Conservation (phyloP, 345 rosid species). For the Psidium guajava region DNA sequence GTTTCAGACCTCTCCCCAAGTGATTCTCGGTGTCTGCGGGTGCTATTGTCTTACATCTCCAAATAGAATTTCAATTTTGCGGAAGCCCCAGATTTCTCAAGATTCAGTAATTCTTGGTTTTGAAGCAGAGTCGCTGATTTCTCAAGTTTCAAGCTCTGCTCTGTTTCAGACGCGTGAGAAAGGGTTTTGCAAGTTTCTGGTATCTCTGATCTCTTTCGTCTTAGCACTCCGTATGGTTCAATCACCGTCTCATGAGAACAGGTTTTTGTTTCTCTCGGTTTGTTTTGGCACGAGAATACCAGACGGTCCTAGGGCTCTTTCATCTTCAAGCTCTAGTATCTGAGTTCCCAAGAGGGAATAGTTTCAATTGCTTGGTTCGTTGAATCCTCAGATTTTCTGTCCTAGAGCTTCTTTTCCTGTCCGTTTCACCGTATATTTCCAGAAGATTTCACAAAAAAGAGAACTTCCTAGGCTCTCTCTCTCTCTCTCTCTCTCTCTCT, state of each 20-base stretch:
- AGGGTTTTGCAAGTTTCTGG: not conserved
- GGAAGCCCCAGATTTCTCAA: not conserved
- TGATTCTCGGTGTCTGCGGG: no score
- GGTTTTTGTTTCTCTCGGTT: not conserved
- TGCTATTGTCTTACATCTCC: not conserved
- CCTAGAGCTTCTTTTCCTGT: no score
- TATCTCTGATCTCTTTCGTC: not conserved
- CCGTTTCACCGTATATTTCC: no score
- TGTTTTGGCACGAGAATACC: not conserved
- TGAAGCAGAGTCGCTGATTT: not conserved
- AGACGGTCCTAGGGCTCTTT: no score
- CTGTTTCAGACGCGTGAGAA: not conserved
- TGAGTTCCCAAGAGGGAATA: no score
- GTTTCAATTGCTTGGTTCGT: no score
- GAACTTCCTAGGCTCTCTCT: no score
- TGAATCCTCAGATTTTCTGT: no score
- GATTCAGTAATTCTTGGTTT: not conserved
- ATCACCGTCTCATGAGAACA: not conserved
- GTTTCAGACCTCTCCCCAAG: no score
- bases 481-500: no score
- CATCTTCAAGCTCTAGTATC: no score
- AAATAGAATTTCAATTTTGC: not conserved
- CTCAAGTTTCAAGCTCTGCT: not conserved
- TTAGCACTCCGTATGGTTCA: not conserved
- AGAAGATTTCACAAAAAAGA: no score